Evolutionary conservation across 2,329 filamentous ascomycete species (phyloP).

Genomic region (Arthrobotrys entomopaga): DNA sequence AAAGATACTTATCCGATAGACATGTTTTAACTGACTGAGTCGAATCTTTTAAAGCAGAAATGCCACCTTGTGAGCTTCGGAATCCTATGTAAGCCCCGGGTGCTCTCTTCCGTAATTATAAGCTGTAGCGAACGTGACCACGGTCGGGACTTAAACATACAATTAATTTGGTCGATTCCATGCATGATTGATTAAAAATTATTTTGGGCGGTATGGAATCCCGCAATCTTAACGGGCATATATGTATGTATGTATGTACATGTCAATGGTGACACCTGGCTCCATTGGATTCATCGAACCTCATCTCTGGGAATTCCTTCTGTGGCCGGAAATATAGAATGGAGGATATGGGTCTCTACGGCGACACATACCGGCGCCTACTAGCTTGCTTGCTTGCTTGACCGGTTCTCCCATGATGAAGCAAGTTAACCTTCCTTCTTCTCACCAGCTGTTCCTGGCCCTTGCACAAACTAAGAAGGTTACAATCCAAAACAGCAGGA

Average conservation of each 20-base stretch:
- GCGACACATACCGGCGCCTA: neutral
- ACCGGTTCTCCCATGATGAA: neutral
- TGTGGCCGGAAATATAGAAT: neutral
- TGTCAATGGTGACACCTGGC: constrained; percentile 42
- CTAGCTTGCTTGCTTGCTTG: no score
- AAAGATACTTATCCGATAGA: no score
- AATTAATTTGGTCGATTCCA: no score
- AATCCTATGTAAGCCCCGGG: no score
- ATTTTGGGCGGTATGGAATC: constrained; percentile 23
- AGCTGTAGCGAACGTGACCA: no score
- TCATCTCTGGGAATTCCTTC: constrained; percentile 34
- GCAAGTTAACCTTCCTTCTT: constrained; percentile 26
- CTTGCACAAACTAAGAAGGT: constrained; percentile 43
- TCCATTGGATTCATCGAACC: constrained; percentile 20
- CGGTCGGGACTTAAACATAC: no score
- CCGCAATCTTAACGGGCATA: constrained; percentile 4
- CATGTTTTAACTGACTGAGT: no score
- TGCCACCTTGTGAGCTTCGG: no score
- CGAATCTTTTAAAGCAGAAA: no score
- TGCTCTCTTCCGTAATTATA: no score
- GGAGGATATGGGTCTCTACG: neutral
- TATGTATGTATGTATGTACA: no score
- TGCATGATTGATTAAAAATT: neutral
- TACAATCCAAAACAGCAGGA: constrained; percentile 19
- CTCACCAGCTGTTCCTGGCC: constrained; percentile 29